Evolutionary conservation across 129 eudicot genomes (phyloP).

Genomic region (Arctium minus): DNA sequence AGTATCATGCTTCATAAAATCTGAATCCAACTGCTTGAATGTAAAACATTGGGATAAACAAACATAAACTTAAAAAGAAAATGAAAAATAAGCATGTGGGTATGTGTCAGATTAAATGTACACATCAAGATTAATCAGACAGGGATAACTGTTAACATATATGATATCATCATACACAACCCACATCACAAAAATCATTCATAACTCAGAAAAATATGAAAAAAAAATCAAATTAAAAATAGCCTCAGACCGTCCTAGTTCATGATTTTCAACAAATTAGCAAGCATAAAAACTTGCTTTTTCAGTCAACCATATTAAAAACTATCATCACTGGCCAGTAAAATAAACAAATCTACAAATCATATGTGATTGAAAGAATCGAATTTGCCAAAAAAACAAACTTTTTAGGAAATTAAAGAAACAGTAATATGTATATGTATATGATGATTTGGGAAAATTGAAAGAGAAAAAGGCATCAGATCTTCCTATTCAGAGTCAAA

Average conservation of each 20-base stretch:
- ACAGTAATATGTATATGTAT: background rate
- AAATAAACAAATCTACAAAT: too few relatives aligned
- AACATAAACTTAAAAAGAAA: background rate
- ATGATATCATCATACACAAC: conserved; percentile 53
- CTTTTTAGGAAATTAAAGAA: background rate
- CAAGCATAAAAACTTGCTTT: conserved; percentile 24
- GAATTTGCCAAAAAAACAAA: background rate
- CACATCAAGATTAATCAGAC: conserved; percentile 66
- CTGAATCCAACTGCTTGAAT: background rate
- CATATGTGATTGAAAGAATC: background rate
- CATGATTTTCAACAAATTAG: conserved; percentile 47
- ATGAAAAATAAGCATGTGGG: background rate
- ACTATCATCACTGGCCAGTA: conserved; percentile 47
- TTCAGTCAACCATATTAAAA: conserved; percentile 32
- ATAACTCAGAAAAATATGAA: background rate
- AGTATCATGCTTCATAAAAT: background rate
- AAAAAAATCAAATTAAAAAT: background rate
- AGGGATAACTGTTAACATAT: conserved; percentile 72
- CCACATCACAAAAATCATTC: conserved; percentile 5
- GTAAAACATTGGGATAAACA: background rate
- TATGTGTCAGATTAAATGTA: conserved; percentile 52
- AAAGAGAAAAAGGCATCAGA: conserved; percentile 54
- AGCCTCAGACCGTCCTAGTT: conserved; percentile 99
- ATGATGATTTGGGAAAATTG: background rate
- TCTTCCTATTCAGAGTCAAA: conserved; percentile 71